phyloP scores from a whole-genome alignment of 768 basidiomycete species.

The Suillus lakei region DNA sequence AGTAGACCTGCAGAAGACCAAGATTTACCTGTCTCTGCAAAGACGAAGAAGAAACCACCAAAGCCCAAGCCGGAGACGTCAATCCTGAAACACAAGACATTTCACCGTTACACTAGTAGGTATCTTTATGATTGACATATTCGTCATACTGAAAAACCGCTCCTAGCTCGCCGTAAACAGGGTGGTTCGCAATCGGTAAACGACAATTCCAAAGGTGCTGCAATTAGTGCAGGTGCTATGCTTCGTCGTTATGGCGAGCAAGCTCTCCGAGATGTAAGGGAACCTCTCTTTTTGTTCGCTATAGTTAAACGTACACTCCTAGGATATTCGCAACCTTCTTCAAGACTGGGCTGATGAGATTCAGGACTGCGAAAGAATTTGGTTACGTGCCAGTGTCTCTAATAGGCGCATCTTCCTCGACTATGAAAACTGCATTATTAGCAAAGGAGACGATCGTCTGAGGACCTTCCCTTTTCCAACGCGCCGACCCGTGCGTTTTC shows the following conservation, averaged over 20 bases:
- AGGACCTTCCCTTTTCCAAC: constrained; percentile 97
- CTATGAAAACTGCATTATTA: constrained; percentile 78
- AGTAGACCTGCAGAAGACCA: constrained; percentile 55
- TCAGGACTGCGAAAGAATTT: constrained; percentile 84
- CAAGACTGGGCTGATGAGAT: constrained; percentile 89
- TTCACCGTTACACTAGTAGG: constrained; percentile 97
- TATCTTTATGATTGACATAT: constrained; percentile 16
- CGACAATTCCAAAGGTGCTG: constrained; percentile 91
- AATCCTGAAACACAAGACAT: constrained; percentile 90
- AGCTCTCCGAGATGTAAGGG: constrained; percentile 81
- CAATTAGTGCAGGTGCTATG: constrained; percentile 92
- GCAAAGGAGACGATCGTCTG: constrained; percentile 80
- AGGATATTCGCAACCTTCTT: constrained; percentile 90
- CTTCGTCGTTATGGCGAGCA: constrained; percentile 96
- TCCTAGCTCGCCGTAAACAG: constrained; percentile 92
- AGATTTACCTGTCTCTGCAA: constrained; percentile 38
- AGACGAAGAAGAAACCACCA: constrained; percentile 59
- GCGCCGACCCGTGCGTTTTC: constrained; percentile 79
- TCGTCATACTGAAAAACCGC: constrained; percentile 14
- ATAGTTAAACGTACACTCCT: constrained; percentile 5
- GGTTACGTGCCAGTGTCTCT: constrained; percentile 86
- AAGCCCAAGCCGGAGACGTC: constrained; percentile 79
- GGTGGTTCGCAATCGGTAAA: constrained; percentile 93
- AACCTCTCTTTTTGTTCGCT: background rate
- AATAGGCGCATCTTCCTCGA: constrained; percentile 91